Evolutionary conservation across 371 early-diverging fungal species (phyloP), one percentile per base, ranked within the genome.

Genomic region (Apophysomyces trapeziformis): DNA sequence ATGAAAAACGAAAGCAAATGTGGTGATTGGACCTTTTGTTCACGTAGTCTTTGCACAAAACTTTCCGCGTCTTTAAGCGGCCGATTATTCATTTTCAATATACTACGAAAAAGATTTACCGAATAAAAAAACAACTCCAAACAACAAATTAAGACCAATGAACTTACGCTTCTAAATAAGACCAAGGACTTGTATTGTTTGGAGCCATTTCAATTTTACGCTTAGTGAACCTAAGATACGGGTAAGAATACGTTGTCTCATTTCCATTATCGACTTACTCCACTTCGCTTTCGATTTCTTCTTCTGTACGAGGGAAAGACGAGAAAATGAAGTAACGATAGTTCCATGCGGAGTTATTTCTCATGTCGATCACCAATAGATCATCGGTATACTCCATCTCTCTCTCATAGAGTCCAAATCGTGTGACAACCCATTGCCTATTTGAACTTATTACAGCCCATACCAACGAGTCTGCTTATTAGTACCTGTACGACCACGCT

Each of bases 331-430:
- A 99, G 75, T 84, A 94, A 14, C 98, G 88, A 67, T 99, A 95
- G 71, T 96, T 98, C 99, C 98, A 98, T 0, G 97, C 98, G 39
- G 98, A 97, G 74, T 99, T 98, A 77, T 99, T 98, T 58, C 97
- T 83, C 7, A 97, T 83, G 70, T 98, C 99, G 57, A 84, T 72
- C n/a, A 79, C 75, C 32, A 98, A 47, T 69, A 93, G 69, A 11
- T 85, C 77, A 21, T 92, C 86, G 0, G 92, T 77, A 70, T 90
- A 94, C 1, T 45, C 60, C 56, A 95, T 65, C 75, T 99, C 98
- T 21, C 78, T 75, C 18, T 87, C 83, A 94, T 94, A 98, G 50
- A 92, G 72, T n/a, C 80, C 72, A 70, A 94, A 96, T 12, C 78
- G 72, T 18, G 70, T 73, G 11, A 97, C 85, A 16, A 98, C 84